Conservation (phyloP, 2,329 filamentous ascomycete species). For the Amylocarpus encephaloides region DNA sequence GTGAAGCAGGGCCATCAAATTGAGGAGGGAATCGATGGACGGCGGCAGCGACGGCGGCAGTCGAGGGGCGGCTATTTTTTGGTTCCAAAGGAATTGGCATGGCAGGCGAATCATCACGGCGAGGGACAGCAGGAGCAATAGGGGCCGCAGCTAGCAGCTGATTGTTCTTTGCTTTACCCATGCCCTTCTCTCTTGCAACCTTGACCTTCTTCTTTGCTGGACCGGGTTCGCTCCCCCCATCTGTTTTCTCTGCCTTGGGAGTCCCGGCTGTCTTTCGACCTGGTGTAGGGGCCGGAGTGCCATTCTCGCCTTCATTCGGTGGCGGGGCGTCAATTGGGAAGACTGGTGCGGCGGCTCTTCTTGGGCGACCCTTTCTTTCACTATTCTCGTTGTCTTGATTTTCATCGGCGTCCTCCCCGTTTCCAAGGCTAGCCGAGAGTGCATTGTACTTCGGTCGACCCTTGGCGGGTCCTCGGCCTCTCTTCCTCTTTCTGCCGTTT, state of each 20-base stretch:
- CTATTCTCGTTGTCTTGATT: slow-evolving; percentile 43
- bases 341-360: slow-evolving; percentile 59
- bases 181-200: slow-evolving; percentile 25
- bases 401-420: slow-evolving; percentile 33
- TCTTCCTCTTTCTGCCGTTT: slow-evolving; percentile 44
- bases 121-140: slow-evolving; percentile 24
- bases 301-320: slow-evolving; percentile 53
- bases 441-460: slow-evolving; percentile 56
- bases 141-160: slow-evolving; percentile 18
- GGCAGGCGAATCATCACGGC: slow-evolving; percentile 21
- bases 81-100: slow-evolving; percentile 16
- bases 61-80: slow-evolving; percentile 13
- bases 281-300: slow-evolving; percentile 52
- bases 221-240: slow-evolving; percentile 29
- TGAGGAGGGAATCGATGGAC: slow-evolving; percentile 19
- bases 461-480: slow-evolving; percentile 39
- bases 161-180: slow-evolving; percentile 29
- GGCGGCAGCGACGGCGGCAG: slow-evolving; percentile 5
- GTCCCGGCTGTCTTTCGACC: slow-evolving; percentile 42
- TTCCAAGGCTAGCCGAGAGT: slow-evolving; percentile 61
- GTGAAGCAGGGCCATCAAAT: slow-evolving; percentile 19
- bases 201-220: slow-evolving; percentile 35
- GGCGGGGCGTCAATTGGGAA: slow-evolving; percentile 59
- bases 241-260: slow-evolving; percentile 35
- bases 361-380: slow-evolving; percentile 53